Conservation (phyloP, 2,329 filamentous ascomycete species). For the Alternaria metachromatica region DNA sequence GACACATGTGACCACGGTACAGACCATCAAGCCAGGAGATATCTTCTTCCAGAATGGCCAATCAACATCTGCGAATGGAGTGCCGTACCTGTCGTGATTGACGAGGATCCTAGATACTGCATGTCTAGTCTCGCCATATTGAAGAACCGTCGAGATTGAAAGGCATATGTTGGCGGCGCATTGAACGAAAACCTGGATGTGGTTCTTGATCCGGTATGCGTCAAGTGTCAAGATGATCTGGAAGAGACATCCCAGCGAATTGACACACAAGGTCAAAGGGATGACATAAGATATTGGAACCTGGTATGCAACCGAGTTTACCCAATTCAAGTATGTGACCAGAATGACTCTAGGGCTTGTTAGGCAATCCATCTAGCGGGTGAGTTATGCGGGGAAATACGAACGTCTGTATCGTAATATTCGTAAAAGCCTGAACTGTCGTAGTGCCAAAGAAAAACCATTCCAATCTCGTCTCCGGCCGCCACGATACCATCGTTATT, state of each 20-base stretch:
- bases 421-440: slow-evolving; percentile 17
- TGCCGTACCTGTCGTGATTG: background rate
- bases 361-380: background rate
- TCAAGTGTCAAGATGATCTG: slow-evolving; percentile 31
- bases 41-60: slow-evolving; percentile 12
- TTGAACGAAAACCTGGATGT: slow-evolving; percentile 29
- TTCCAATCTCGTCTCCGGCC: slow-evolving; percentile 16
- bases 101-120: background rate
- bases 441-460: slow-evolving; percentile 23
- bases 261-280: slow-evolving; percentile 22
- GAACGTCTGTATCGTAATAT: slow-evolving; percentile 23
- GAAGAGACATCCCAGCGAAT: slow-evolving; percentile 27
- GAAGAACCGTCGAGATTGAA: slow-evolving; percentile 23
- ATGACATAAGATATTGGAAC: slow-evolving; percentile 24
- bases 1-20: slow-evolving; percentile 3
- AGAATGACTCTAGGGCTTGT: slow-evolving; percentile 15
- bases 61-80: slow-evolving; percentile 22
- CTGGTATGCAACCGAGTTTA: slow-evolving; percentile 25
- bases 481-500: background rate
- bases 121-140: slow-evolving; percentile 20
- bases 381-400: background rate
- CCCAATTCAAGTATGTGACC: slow-evolving; percentile 23
- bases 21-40: slow-evolving; percentile 7
- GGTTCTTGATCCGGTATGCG: slow-evolving; percentile 31
- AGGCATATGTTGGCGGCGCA: slow-evolving; percentile 29